Evolutionary conservation across 2,329 filamentous ascomycete species (phyloP).

Genomic region (Didymella segeticola): DNA sequence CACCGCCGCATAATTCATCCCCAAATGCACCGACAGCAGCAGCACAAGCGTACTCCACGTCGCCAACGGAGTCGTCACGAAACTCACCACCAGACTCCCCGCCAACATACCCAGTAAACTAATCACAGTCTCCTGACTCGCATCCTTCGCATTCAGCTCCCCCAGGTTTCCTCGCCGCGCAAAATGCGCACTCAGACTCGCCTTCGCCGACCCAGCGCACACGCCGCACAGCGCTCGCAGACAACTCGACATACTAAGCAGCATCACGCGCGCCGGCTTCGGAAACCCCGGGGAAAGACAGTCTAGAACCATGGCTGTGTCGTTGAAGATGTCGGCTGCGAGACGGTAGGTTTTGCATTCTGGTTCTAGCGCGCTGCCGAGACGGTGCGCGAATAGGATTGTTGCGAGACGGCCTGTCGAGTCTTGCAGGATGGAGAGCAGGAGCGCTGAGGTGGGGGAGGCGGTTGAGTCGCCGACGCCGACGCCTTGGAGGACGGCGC

Average conservation of each 20-base stretch:
- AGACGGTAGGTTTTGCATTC: conserved; percentile 92
- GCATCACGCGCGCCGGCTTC: conserved; percentile 60
- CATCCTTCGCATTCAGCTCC: conserved; percentile 94
- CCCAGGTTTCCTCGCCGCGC: conserved; percentile 85
- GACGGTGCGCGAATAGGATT: conserved; percentile 82
- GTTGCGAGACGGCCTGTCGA: conserved; percentile 82
- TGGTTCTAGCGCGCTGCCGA: conserved; percentile 83
- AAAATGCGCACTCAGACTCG: conserved; percentile 90
- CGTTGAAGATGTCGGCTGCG: conserved; percentile 87
- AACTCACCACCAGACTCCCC: conserved; percentile 81
- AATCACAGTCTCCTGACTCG: conserved; percentile 93
- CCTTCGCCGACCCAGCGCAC: conserved; percentile 87
- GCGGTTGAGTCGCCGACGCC: conserved; percentile 82
- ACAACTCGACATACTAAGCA: conserved; percentile 67
- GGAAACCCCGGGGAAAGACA: conserved; percentile 78
- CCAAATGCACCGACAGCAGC: conserved; percentile 78
- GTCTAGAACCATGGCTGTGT: conserved; percentile 84
- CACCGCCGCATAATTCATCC: conserved; percentile 87
- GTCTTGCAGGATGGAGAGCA: conserved; percentile 84
- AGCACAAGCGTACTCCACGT: conserved; percentile 77
- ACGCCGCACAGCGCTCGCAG: conserved; percentile 81
- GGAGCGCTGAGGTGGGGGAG: conserved; percentile 79
- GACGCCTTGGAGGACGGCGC: conserved; percentile 70
- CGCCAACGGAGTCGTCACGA: conserved; percentile 71
- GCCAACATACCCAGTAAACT: conserved; percentile 85